These are phyloP conservation scores for Aspergillus ruber DNA, from an alignment of 2,329 filamentous ascomycete genomes.

Conservation along the genomic window DNA sequence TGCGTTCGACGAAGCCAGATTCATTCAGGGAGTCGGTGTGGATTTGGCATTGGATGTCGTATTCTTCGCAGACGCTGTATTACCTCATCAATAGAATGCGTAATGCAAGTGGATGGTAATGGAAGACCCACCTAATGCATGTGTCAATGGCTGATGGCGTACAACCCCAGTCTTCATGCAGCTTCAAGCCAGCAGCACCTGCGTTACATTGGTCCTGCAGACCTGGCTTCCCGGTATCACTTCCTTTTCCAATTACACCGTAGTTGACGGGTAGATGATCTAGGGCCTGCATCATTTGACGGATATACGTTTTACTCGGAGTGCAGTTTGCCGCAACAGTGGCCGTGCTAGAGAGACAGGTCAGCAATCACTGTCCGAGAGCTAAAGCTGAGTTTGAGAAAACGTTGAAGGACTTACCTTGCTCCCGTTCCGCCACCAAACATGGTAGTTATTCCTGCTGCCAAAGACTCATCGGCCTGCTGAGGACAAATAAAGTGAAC, in stretches of 20 bases:
- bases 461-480: conserved; percentile 70
- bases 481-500: conserved; percentile 91
- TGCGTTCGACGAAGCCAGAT: conserved; percentile 83
- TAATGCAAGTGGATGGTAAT: neutral
- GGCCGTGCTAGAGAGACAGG: conserved; percentile 47
- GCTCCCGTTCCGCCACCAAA: conserved; percentile 82
- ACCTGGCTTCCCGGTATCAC: conserved; percentile 62
- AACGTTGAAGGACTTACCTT: conserved; percentile 35
- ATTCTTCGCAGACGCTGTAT: conserved; percentile 70
- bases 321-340: conserved; percentile 87
- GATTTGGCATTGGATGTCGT: conserved; percentile 82
- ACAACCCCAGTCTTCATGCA: conserved; percentile 88
- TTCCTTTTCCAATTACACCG: conserved; percentile 84
- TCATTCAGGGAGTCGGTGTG: conserved; percentile 93
- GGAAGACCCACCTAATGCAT: conserved; percentile 49
- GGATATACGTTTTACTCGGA: conserved; percentile 69
- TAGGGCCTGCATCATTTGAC: conserved; percentile 76
- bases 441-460: conserved; percentile 81
- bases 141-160: conserved; percentile 83
- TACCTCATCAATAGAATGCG: neutral
- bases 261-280: conserved; percentile 74
- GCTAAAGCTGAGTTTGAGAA: neutral
- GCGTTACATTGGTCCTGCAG: conserved; percentile 70
- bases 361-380: neutral
- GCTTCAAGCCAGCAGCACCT: conserved; percentile 77